phyloP scores from a whole-genome alignment of 2,329 filamentous ascomycete species.

The Talaromyces sp. region DNA sequence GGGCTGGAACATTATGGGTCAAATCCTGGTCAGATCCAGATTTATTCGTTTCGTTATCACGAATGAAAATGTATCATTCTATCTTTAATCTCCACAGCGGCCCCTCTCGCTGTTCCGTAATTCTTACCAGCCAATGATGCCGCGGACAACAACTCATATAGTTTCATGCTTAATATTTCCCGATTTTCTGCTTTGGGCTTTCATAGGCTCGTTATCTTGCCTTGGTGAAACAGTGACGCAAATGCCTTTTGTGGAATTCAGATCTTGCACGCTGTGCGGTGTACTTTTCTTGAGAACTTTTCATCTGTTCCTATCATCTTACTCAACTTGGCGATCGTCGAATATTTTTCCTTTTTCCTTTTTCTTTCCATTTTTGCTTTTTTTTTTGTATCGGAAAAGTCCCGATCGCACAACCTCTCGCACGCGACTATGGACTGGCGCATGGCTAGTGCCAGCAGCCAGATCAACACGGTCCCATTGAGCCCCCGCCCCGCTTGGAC shows the following conservation, averaged over 20 bases:
- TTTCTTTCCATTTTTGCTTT: neutral
- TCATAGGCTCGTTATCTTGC: neutral
- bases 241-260: neutral
- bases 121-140: neutral
- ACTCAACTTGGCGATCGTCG: too few relatives aligned
- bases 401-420: neutral
- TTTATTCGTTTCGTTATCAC: neutral
- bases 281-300: too few relatives aligned
- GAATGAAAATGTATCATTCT: neutral
- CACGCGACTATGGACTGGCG: neutral
- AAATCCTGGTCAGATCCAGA: conserved; percentile 1
- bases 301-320: too few relatives aligned
- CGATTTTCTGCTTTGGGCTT: neutral
- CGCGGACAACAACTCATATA: neutral
- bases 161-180: conserved; percentile 1
- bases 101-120: neutral
- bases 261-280: neutral
- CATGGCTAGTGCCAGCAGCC: neutral
- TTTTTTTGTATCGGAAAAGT: neutral
- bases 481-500: too few relatives aligned
- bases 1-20: conserved; percentile 6
- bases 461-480: neutral
- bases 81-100: neutral
- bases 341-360: too few relatives aligned
- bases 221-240: conserved; percentile 11